Percentiles rank a stretch among this genome's conserved stretches.
These are phyloP conservation scores for Rhodomyrtus psidioides DNA, from an alignment of 441 rosid genomes.

Conservation along the genomic window DNA sequence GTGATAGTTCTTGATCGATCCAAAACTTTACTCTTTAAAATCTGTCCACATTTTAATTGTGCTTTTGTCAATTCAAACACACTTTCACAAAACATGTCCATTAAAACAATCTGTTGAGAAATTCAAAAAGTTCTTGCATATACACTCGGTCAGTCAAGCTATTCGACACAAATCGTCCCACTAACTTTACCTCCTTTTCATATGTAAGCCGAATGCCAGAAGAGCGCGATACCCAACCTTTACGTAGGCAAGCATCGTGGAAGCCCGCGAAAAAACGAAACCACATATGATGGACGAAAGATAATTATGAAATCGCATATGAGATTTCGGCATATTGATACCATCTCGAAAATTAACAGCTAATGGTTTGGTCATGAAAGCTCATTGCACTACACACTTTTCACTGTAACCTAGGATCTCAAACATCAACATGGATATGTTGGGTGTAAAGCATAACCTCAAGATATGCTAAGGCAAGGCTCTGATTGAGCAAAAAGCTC, in stretches of 20 bases:
- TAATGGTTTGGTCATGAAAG: background rate
- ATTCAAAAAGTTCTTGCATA: background rate
- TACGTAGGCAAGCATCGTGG: background rate
- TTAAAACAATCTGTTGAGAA: background rate
- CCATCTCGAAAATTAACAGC: background rate
- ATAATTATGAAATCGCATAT: background rate
- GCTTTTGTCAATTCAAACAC: no score
- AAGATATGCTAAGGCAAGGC: background rate
- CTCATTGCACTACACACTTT: background rate
- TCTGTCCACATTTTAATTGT: background rate
- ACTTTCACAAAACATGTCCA: background rate
- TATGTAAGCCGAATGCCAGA: background rate
- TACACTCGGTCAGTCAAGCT: background rate
- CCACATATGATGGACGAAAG: background rate
- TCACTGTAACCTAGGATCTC: background rate
- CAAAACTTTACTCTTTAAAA: background rate
- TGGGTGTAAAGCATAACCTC: background rate
- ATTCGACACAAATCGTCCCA: background rate
- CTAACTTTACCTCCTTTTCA: background rate
- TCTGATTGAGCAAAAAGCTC: background rate
- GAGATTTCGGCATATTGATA: background rate
- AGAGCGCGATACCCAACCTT: background rate
- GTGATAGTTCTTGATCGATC: background rate
- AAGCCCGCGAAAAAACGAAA: background rate
- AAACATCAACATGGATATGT: background rate